A percentile compares a stretch with the other conserved stretches of the same genome.
phyloP scores from a whole-genome alignment of 805 yeast genomes.

The Pichia phayaonensis region DNA sequence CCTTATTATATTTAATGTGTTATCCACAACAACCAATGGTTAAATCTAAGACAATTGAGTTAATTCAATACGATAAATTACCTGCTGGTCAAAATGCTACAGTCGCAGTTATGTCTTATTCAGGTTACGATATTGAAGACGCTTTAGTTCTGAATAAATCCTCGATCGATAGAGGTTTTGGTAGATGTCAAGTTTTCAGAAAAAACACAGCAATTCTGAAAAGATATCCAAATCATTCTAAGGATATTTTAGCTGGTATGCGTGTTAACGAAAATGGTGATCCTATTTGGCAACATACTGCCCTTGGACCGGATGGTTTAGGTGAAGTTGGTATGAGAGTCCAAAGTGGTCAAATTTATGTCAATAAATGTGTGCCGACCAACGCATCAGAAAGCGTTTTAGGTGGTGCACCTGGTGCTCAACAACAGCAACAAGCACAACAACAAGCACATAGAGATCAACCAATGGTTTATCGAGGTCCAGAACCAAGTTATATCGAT shows the following conservation, averaged over 20 bases:
- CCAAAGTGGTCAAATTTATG: slow-evolving; percentile 88
- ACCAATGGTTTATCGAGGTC: slow-evolving; percentile 87
- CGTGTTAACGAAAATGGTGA: slow-evolving; percentile 73
- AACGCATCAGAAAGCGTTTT: slow-evolving; percentile 66
- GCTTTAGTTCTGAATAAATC: slow-evolving; percentile 92
- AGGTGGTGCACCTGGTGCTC: slow-evolving; percentile 29
- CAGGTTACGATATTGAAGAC: slow-evolving; percentile 99
- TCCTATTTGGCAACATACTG: slow-evolving; percentile 79
- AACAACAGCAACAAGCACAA: slow-evolving; percentile 12
- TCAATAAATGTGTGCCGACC: slow-evolving; percentile 88
- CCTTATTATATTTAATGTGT: slow-evolving; percentile 89
- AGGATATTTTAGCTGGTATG: slow-evolving; percentile 88
- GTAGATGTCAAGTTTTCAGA: slow-evolving; percentile 92
- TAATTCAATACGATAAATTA: slow-evolving; percentile 88
- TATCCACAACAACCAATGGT: slow-evolving; percentile 99
- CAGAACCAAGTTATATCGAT: slow-evolving; percentile 92
- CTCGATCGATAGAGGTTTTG: slow-evolving; percentile 92
- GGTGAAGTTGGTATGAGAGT: slow-evolving; percentile 93
- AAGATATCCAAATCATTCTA: slow-evolving; percentile 88
- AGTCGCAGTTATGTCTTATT: slow-evolving; percentile 98
- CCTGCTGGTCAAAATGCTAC: slow-evolving; percentile 99
- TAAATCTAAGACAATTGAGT: slow-evolving; percentile 91
- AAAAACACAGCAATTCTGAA: slow-evolving; percentile 86
- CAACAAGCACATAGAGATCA: slow-evolving; percentile 70
- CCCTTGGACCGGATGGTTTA: slow-evolving; percentile 89